Base-by-base conservation (phyloP, 2,329 filamentous ascomycete genomes). In the Cadophora gregata region DNA sequence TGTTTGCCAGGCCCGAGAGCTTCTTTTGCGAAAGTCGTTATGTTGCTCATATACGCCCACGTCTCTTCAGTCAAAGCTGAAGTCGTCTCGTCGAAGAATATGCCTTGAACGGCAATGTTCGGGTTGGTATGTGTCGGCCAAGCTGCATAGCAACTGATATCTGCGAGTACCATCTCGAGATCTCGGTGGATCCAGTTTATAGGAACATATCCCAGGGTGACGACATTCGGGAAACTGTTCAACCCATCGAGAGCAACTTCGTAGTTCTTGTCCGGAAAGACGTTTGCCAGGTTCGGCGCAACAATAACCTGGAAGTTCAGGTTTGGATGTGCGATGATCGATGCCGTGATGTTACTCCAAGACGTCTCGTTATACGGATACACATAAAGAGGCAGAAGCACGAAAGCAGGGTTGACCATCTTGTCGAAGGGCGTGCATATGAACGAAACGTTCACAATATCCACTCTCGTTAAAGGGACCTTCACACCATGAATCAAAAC, bases 181-280 rank as follows among this genome's bases (percentile, higher is more conserved):
- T 75, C 69, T 21, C 77, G 69, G 1, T 67, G 69, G 1, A 74
- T 78, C 64, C 80, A 80, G 5, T 66, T 64, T 1, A 79, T 81
- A 7, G 75, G 74, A 29, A 82, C 77, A 67, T 82, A 82, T 16
- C 81, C 80, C 19, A 82, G 67, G 4, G 78, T 75, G 0, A 75
- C 71, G 14, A 80, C 77, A 16, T 75, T 79, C 4, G 71, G 58
- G 45, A 65, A 66, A 33, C 63, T 74, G 55, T 73, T 74, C 31
- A 74, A 38, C 1, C 51, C 62, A 38, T 65, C 42, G 14, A 74
- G 64, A n/a, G 66, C 67, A 50, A 55, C 59, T 47, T 70, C 62
- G 38, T 73, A 74, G 27, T 73, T 74, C 10, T 33, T 12, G 48
- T 74, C 72, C 14, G 72, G 71, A 19, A 67, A 59, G 16, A 66